Conservation (phyloP, 2,329 filamentous ascomycete genomes). For the Trichoderma koningiopsis region DNA sequence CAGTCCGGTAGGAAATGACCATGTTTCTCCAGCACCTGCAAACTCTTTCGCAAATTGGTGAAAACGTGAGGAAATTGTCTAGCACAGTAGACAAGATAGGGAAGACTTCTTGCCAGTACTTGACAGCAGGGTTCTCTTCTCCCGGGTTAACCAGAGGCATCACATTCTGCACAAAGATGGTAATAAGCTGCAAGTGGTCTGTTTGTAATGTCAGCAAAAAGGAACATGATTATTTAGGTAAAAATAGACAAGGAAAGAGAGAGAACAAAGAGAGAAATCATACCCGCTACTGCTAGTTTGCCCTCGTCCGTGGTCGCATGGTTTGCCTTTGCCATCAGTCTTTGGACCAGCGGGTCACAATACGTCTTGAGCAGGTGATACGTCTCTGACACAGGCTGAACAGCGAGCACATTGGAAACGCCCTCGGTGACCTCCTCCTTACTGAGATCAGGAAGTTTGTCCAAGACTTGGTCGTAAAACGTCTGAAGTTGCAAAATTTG, state of each 20-base stretch:
- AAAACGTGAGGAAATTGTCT: slow-evolving; percentile 82
- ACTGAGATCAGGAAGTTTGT: slow-evolving; percentile 80
- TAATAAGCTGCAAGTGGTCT: slow-evolving; percentile 91
- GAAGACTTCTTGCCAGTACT: slow-evolving; percentile 95
- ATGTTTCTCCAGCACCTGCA: slow-evolving; percentile 97
- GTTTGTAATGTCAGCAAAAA: slow-evolving; percentile 30
- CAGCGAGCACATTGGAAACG: slow-evolving; percentile 87
- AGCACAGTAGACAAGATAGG: slow-evolving; percentile 83
- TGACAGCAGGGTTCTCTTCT: slow-evolving; percentile 85
- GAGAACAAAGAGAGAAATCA: slow-evolving; percentile 31
- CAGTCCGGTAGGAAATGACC: slow-evolving; percentile 91
- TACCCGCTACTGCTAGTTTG: slow-evolving; percentile 83
- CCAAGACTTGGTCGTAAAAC: slow-evolving; percentile 89
- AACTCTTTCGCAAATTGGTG: slow-evolving; percentile 88
- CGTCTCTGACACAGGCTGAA: slow-evolving; percentile 76
- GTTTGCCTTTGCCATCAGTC: slow-evolving; percentile 85
- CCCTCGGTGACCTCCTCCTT: slow-evolving; percentile 97
- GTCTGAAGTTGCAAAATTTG: slow-evolving; percentile 85
- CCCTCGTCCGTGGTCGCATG: slow-evolving; percentile 78
- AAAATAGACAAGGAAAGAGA: background rate
- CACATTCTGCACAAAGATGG: slow-evolving; percentile 79
- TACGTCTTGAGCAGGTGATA: slow-evolving; percentile 88
- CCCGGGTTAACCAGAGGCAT: slow-evolving; percentile 72
- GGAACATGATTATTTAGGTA: too few relatives aligned
- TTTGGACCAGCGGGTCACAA: slow-evolving; percentile 84